Evolutionary conservation across 2,329 filamentous ascomycete species (phyloP), one percentile per base, ranked within the genome.

Genomic region (Bipolaris gigantea): DNA sequence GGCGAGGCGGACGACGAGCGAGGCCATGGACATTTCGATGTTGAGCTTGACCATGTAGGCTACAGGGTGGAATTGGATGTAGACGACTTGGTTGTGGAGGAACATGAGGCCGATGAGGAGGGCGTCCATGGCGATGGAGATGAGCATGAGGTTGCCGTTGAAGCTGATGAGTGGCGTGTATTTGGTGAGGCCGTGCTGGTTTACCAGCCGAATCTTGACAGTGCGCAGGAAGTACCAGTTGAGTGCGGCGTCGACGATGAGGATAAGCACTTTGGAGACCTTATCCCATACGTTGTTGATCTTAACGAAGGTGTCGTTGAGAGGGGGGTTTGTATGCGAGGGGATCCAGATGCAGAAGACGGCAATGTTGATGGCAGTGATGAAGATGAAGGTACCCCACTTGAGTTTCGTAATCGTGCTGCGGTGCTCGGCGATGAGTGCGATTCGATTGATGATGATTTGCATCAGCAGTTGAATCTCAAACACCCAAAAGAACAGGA

Each of bases 331-430:
- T 0, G 59, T 75, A 1, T 80, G 77, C 0, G 80, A 69, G 0
- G 82, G 82, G 15, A 84, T 81, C 75, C 80, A 84, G 39, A 83
- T 82, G 45, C 69, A 74, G 53, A 81, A 83, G 11, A 84, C 82
- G 0, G 76, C 76, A 18, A 84, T 75, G 44, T 84, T 83, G 58
- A 84, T 79, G 10, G 69, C 30, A 1, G 77, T 79, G 46, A 84
- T 81, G 3, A 79, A 15, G 0, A 67, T 35, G 0, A 79, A 73
- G 0, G 77, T 77, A 0, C 73, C 73, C 78, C 77, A 81, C 70
- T 83, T 83, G 25, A 84, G 58, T 13, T 61, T 67, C 0, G 46
- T 23, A 6, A 78, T 74, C 2, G 74, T 76, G 0, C 61, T 65
- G 21, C 69, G 70, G 39, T 77, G 69, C 13, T 79, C 75, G 11